Conservation (phyloP, 805 yeast species). For the Kazachstania psychrophila region DNA sequence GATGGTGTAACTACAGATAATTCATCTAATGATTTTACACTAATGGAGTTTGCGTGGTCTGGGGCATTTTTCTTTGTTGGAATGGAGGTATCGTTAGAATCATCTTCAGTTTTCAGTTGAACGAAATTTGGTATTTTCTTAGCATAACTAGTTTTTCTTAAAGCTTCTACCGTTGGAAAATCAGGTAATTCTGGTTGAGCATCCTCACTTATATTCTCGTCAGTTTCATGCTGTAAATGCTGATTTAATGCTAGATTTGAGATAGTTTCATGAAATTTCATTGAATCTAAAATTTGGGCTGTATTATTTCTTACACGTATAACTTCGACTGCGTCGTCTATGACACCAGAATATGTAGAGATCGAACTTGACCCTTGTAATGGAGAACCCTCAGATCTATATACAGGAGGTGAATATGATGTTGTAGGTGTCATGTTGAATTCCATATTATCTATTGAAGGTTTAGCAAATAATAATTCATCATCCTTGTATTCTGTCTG, state of each 20-base stretch:
- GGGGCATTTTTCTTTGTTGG: too few species aligned
- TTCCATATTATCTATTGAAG: too few species aligned
- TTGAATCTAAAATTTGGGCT: background rate
- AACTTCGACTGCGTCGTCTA: constrained; percentile 24
- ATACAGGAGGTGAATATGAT: too few species aligned
- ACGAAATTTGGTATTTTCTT: constrained; percentile 1
- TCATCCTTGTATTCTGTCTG: constrained; percentile 12
- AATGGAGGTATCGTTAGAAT: background rate
- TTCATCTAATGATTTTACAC: too few species aligned
- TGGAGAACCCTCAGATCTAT: constrained; percentile 1
- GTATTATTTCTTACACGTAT: background rate
- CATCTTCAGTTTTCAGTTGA: background rate
- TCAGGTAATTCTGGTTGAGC: constrained; percentile 3
- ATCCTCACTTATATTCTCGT: background rate
- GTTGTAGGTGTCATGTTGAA: too few species aligned
- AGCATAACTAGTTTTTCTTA: constrained; percentile 6
- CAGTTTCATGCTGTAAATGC: background rate
- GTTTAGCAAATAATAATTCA: too few species aligned
- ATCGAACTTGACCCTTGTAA: constrained; percentile 13
- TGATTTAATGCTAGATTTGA: constrained; percentile 1
- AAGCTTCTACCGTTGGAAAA: constrained; percentile 4
- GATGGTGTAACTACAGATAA: background rate
- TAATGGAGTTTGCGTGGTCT: too few species aligned
- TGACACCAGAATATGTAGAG: constrained; percentile 26
- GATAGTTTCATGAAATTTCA: background rate